phyloP scores from a whole-genome alignment of 306 rosid genomes.

The Inga leiocalycina region DNA sequence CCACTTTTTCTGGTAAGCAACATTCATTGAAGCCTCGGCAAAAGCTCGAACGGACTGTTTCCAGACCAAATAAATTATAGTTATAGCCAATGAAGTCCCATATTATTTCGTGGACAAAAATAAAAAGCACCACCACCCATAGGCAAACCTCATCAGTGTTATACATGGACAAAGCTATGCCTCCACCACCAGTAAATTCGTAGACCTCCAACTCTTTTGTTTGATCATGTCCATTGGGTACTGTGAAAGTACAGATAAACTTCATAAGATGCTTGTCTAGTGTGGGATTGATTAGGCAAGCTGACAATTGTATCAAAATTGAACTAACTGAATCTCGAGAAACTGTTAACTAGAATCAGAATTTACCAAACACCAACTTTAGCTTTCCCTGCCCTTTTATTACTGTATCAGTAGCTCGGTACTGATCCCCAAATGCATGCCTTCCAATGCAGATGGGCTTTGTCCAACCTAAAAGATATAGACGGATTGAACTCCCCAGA shows the following conservation, averaged over 20 bases:
- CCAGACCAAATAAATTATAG: slow-evolving; percentile 32
- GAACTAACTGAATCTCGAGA: slow-evolving; percentile 21
- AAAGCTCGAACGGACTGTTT: slow-evolving; percentile 83
- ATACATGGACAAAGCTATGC: slow-evolving; percentile 89
- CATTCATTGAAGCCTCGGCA: slow-evolving; percentile 93
- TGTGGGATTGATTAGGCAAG: slow-evolving; percentile 11
- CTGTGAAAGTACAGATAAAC: slow-evolving; percentile 40
- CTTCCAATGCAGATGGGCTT: slow-evolving; percentile 98
- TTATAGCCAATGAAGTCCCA: slow-evolving; percentile 3
- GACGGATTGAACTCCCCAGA: slow-evolving; percentile 17
- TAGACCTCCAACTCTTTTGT: slow-evolving; percentile 76
- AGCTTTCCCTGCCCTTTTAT: slow-evolving; percentile 85
- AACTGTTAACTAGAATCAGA: slow-evolving; percentile 31
- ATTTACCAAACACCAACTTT: slow-evolving; percentile 83
- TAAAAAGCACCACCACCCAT: slow-evolving; percentile 3
- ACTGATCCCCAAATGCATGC: slow-evolving; percentile 98
- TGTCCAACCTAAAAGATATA: slow-evolving; percentile 73
- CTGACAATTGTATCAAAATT: slow-evolving; percentile 21
- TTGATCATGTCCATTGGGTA: slow-evolving; percentile 70
- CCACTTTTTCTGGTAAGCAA: slow-evolving; percentile 91
- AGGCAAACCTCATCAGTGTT: slow-evolving; percentile 89
- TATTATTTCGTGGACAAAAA: slow-evolving; percentile 18
- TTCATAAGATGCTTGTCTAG: slow-evolving; percentile 32
- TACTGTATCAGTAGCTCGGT: slow-evolving; percentile 88
- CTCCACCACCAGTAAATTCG: slow-evolving; percentile 88